Evolutionary conservation across 176 grass and related monocot genomes (phyloP).

Genomic region (Triticum urartu): DNA sequence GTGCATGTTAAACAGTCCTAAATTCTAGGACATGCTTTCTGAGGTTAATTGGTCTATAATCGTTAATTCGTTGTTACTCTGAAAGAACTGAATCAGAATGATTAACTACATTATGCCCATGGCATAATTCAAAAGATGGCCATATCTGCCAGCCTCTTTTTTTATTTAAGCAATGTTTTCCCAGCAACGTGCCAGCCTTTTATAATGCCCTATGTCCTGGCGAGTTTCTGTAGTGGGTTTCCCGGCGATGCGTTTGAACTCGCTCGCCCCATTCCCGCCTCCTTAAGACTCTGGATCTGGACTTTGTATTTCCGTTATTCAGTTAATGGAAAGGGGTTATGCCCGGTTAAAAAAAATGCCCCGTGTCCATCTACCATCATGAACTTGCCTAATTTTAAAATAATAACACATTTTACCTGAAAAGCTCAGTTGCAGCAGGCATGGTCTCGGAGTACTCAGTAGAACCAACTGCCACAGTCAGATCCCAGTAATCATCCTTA

Average conservation of each 20-base stretch:
- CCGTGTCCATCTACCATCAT: background rate
- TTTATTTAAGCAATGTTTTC: background rate
- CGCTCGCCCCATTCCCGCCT: too few relatives aligned
- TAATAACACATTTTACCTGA: conserved; percentile 41
- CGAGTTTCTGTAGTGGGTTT: too few relatives aligned
- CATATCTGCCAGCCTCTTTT: background rate
- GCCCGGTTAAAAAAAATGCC: background rate
- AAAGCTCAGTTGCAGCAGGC: conserved; percentile 65
- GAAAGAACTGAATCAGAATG: background rate
- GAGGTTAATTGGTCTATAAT: background rate
- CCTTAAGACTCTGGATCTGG: too few relatives aligned
- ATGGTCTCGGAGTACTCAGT: conserved; percentile 64
- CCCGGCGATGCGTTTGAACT: too few relatives aligned
- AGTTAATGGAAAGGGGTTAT: too few relatives aligned
- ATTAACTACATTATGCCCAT: background rate
- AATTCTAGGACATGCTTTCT: background rate
- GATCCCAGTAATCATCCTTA: conserved; percentile 66
- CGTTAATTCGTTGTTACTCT: background rate
- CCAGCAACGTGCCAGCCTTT: background rate
- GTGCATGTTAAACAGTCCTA: background rate
- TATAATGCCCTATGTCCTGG: background rate
- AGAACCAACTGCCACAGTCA: conserved; percentile 56
- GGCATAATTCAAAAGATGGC: background rate
- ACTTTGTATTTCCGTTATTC: too few relatives aligned
- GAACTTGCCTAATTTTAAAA: background rate